Evolutionary conservation across 2,329 filamentous ascomycete genomes (phyloP), one percentile per base, ranked within the genome.

Genomic region (Paramyrothecium roridum): DNA sequence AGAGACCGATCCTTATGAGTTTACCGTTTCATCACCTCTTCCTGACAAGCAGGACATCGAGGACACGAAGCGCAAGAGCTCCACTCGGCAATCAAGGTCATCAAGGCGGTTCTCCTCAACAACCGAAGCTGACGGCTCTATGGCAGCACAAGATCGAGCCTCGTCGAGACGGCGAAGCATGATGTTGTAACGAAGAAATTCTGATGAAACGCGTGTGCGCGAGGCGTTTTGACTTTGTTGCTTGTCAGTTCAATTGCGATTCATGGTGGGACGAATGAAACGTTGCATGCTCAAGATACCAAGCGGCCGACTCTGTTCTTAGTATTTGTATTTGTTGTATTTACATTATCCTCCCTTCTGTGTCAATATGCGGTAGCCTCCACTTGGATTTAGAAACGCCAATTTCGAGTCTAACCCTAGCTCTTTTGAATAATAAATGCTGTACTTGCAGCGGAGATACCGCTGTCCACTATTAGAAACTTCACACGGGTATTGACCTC

Each of bases 1-100:
- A 51, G 71, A 72, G 52, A 60, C 67, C 12, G 82, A 85, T 60
- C 72, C 83, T 8, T 85, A 85, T 59, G 81, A 85, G 54, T 83
- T 85, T 59, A 73, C 73, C 8, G 73, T 71, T 55, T 76, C 77
- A 3, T 80, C 81, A 6, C 78, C 79, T 1, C 66, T 69, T 58
- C 56, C 52, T 52, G 70, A 68, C 22, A 66, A 67, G 56, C 69
- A 70, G 46, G 65, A 64, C 51, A 51, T 60, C 20, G 59, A 53
- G 23, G 64, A 64, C 19, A 40, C 55, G 34, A 63, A 58, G 40
- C 63, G 66, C 52, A 65, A 57, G 54, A 52, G 61, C n/a, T 54
- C 53, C 21, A 62, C 67, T 11, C 74, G 76, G 13, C 66, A 66
- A 48, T 64, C 66, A 3, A 71, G 70, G 52, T 65, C 69, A 3